Percentiles rank a stretch among this genome's conserved stretches.
Conservation (phyloP, 176 grass and related monocot species). For the Paspalum notatum region DNA sequence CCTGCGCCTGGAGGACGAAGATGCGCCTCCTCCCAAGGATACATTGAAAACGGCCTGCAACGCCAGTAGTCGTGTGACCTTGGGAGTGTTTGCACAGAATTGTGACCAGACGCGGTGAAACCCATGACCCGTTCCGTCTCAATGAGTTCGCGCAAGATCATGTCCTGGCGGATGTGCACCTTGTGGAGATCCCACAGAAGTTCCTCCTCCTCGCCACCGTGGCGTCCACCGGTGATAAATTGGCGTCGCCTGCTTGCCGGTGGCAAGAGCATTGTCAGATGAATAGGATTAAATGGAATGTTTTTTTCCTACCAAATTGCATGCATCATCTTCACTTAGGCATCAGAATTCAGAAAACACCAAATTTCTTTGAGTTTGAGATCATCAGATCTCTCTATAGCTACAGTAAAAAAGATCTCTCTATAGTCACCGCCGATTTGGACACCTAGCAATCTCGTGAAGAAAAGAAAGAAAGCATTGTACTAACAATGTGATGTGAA, state of each 20-base stretch:
- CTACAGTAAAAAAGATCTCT: no score
- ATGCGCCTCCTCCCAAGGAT: slow-evolving; percentile 18
- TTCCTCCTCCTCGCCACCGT: neutral
- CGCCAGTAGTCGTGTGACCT: neutral
- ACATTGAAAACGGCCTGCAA: neutral
- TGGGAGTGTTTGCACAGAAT: neutral
- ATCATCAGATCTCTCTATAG: neutral
- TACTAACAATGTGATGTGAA: neutral
- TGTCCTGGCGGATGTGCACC: slow-evolving; percentile 12
- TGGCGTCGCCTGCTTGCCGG: neutral
- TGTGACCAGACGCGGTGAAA: neutral
- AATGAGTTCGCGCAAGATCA: slow-evolving; percentile 41
- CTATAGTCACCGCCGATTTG: neutral
- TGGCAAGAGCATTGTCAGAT: neutral
- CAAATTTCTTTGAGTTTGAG: neutral
- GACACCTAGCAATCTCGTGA: neutral
- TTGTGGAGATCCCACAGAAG: slow-evolving; percentile 35
- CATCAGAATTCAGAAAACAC: neutral
- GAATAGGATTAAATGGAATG: neutral
- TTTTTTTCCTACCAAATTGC: neutral
- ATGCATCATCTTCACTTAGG: neutral
- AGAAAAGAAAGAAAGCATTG: neutral
- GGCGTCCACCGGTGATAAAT: neutral
- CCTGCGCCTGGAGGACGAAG: neutral
- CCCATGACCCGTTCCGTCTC: slow-evolving; percentile 34